Evolutionary conservation across 805 yeast species (phyloP).

Genomic region (Candida boidinii): DNA sequence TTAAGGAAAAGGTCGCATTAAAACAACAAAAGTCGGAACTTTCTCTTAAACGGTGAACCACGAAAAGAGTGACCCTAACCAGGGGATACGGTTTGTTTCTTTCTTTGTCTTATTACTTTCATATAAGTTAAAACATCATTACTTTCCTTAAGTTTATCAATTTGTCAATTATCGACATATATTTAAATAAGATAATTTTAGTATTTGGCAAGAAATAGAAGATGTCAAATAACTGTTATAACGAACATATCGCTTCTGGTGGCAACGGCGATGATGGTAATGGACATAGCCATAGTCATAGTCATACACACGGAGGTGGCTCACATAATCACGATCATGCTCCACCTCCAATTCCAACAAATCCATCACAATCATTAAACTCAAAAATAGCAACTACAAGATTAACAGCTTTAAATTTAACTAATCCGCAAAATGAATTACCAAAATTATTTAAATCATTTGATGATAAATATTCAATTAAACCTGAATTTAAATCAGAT

Average conservation of each 20-base stretch:
- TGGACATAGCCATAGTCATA: constrained; percentile 1
- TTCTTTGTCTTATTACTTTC: too few relatives aligned
- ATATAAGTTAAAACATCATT: too few relatives aligned
- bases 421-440: constrained; percentile 41
- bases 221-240: constrained; percentile 17
- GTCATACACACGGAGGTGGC: constrained; percentile 5
- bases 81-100: too few relatives aligned
- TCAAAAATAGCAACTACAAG: constrained; percentile 51
- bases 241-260: too few relatives aligned
- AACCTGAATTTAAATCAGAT: constrained; percentile 45
- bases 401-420: constrained; percentile 56
- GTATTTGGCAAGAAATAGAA: constrained; percentile 25
- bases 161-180: too few relatives aligned
- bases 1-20: too few relatives aligned
- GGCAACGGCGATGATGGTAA: constrained; percentile 5
- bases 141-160: too few relatives aligned
- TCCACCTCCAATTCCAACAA: constrained; percentile 61
- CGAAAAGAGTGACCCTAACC: too few relatives aligned
- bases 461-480: constrained; percentile 39
- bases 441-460: constrained; percentile 44
- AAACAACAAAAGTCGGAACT: too few relatives aligned
- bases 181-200: too few relatives aligned
- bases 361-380: constrained; percentile 57
- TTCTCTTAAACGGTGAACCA: too few relatives aligned
- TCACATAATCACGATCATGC: constrained; percentile 29